Conservation (phyloP, 495 filamentous ascomycete genomes). For the Aspergillus asperescens region DNA sequence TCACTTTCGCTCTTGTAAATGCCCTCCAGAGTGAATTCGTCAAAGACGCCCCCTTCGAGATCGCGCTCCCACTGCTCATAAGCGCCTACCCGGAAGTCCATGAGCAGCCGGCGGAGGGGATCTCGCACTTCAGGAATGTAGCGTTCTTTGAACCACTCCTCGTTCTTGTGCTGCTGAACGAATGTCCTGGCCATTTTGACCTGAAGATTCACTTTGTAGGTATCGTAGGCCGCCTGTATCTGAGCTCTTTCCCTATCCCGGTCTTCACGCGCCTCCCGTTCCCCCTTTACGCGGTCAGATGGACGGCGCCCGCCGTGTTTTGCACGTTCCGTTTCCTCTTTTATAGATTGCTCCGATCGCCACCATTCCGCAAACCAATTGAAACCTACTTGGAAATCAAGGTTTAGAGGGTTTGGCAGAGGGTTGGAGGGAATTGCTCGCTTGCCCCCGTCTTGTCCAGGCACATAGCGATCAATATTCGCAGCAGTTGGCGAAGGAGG, state of each 20-base stretch:
- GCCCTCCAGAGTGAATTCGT: constrained; percentile 91
- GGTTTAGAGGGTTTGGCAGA: constrained; percentile 70
- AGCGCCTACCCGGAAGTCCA: constrained; percentile 64
- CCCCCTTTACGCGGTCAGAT: constrained; percentile 63
- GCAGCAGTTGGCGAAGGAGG: constrained; percentile 56
- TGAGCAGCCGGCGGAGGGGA: constrained; percentile 59
- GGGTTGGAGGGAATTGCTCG: constrained; percentile 63
- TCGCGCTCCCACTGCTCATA: constrained; percentile 84
- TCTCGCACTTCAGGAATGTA: constrained; percentile 80
- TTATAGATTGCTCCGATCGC: constrained; percentile 76
- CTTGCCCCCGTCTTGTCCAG: constrained; percentile 63
- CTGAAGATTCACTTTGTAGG: constrained; percentile 90
- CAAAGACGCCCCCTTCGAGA: constrained; percentile 74
- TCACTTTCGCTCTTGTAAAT: constrained; percentile 93
- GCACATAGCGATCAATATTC: constrained; percentile 93
- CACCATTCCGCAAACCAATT: constrained; percentile 98
- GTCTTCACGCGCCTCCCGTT: constrained; percentile 76
- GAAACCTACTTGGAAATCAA: constrained; percentile 93
- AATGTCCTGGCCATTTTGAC: constrained; percentile 84
- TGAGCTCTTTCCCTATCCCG: constrained; percentile 81
- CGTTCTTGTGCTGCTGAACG: constrained; percentile 81
- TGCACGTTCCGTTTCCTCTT: constrained; percentile 77
- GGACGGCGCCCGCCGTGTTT: constrained; percentile 70
- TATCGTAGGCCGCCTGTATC: constrained; percentile 88
- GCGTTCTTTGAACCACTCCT: constrained; percentile 97